phyloP scores from a whole-genome alignment of 495 filamentous ascomycete genomes.

The Aeminium ludgeri region DNA sequence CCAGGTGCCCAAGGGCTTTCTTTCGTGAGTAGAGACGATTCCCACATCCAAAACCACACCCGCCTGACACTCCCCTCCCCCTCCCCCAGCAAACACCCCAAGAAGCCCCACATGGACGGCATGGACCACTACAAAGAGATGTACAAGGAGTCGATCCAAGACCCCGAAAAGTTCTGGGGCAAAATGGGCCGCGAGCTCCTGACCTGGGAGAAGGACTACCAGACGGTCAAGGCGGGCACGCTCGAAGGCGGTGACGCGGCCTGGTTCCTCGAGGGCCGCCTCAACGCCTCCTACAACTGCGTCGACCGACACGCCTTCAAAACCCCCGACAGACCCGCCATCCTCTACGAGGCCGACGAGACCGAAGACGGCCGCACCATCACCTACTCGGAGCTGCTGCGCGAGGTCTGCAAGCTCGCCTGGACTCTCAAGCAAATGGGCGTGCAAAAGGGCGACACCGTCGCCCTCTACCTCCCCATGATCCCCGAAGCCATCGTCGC shows the following conservation, averaged over 20 bases:
- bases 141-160: constrained; percentile 90
- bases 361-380: constrained; percentile 70
- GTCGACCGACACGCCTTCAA: constrained; percentile 91
- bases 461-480: constrained; percentile 97
- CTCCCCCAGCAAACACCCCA: constrained; percentile 45
- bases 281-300: constrained; percentile 96
- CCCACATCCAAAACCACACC: too few species aligned
- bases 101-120: constrained; percentile 46
- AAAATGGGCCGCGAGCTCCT: constrained; percentile 73
- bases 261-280: constrained; percentile 86
- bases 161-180: constrained; percentile 85
- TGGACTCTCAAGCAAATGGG: constrained; percentile 84
- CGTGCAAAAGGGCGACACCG: constrained; percentile 92
- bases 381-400: constrained; percentile 84
- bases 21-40: constrained; percentile 37
- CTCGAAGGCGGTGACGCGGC: constrained; percentile 68
- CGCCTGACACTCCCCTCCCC: too few species aligned
- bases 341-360: constrained; percentile 98
- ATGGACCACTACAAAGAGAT: constrained; percentile 80
- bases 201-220: constrained; percentile 78
- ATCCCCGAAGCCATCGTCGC: constrained; percentile 88
- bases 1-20: constrained; percentile 45
- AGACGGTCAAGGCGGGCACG: constrained; percentile 70
- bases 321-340: constrained; percentile 78
- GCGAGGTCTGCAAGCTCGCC: constrained; percentile 74